These are phyloP conservation scores for Aspergillus leporis DNA, from an alignment of 495 filamentous ascomycete species.

Conservation along the genomic window DNA sequence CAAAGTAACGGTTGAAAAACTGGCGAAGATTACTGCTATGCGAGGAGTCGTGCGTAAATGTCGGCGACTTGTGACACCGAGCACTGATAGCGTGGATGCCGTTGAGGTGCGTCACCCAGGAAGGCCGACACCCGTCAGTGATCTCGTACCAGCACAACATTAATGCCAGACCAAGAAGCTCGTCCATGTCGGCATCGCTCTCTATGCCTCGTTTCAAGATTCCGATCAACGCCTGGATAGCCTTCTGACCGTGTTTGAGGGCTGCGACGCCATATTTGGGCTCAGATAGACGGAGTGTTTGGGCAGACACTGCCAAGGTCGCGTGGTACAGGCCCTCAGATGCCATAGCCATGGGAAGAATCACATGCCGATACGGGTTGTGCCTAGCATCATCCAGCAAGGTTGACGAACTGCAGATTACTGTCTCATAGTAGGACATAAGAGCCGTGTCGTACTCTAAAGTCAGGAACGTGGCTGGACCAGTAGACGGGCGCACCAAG, in stretches of 20 bases:
- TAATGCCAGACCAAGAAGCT: constrained; percentile 24
- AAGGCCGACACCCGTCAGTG: constrained; percentile 27
- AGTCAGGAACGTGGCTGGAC: neutral
- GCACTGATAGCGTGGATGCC: constrained; percentile 24
- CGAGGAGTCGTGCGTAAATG: neutral
- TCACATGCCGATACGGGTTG: constrained; percentile 30
- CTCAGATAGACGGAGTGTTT: constrained; percentile 23
- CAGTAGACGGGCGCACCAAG: neutral
- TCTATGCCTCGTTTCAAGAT: neutral
- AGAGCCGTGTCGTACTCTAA: constrained; percentile 20
- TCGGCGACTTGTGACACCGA: constrained; percentile 15
- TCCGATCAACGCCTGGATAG: neutral
- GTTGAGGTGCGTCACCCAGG: constrained; percentile 29
- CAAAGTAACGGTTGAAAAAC: constrained; percentile 30
- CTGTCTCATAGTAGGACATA: constrained; percentile 25
- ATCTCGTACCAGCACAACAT: constrained; percentile 31
- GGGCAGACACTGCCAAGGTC: constrained; percentile 25
- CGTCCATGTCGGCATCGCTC: constrained; percentile 21
- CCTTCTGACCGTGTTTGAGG: neutral
- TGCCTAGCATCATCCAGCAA: constrained; percentile 26
- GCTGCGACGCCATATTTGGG: constrained; percentile 8
- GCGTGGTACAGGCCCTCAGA: constrained; percentile 28
- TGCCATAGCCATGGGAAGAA: constrained; percentile 29
- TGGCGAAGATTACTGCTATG: constrained; percentile 21
- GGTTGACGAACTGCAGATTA: constrained; percentile 29